Evolutionary conservation across 257 asterid genomes (phyloP).

Genomic region (Catharanthus roseus): DNA sequence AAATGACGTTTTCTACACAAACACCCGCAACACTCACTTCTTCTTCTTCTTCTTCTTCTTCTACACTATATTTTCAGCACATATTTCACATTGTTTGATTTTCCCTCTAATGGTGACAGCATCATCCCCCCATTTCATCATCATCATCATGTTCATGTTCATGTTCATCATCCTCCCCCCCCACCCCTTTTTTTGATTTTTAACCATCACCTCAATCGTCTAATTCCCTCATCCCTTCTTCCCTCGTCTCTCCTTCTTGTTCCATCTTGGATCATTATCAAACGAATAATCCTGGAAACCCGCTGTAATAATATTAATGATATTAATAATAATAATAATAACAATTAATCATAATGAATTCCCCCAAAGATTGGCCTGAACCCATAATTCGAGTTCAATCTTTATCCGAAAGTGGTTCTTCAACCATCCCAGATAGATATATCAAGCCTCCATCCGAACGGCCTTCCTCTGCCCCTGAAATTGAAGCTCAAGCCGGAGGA

Average conservation of each 20-base stretch:
- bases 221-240: neutral
- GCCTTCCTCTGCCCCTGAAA: neutral
- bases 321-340: too few species aligned
- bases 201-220: neutral
- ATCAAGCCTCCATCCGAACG: constrained; percentile 13
- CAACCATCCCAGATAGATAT: constrained; percentile 13
- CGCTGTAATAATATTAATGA: too few species aligned
- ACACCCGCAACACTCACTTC: too few species aligned
- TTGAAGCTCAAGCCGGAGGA: neutral
- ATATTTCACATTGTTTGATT: constrained; percentile 3
- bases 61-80: too few species aligned
- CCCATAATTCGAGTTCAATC: constrained; percentile 16
- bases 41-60: too few species aligned
- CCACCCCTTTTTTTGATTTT: neutral
- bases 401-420: constrained; percentile 6
- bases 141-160: too few species aligned
- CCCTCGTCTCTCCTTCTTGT: neutral
- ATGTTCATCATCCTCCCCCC: neutral
- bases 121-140: neutral
- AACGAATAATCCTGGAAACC: constrained; percentile 1
- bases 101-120: neutral
- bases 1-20: too few species aligned
- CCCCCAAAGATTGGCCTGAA: constrained; percentile 20
- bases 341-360: neutral
- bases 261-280: neutral